A percentile compares a stretch with the other conserved stretches of the same genome.
phyloP scores from a whole-genome alignment of 352 stramenopile genomes.

The Pythium graminicola region DNA sequence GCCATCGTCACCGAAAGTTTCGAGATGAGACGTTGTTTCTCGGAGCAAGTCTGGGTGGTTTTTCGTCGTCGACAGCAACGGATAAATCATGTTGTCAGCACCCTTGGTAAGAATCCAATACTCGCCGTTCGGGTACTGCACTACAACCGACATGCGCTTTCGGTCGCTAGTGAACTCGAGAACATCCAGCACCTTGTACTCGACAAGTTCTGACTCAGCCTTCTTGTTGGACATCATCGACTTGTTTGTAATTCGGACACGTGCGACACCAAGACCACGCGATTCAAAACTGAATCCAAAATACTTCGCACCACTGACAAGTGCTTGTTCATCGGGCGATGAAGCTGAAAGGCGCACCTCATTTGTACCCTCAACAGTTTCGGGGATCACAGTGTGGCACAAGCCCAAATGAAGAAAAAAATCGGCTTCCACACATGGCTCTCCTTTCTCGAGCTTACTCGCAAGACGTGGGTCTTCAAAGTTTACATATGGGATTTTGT shows the following conservation, averaged over 20 bases:
- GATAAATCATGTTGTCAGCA: not conserved
- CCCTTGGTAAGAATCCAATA: slow-evolving; percentile 36
- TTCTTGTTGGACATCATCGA: slow-evolving; percentile 47
- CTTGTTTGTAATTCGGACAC: not conserved
- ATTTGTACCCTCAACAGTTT: slow-evolving; percentile 73
- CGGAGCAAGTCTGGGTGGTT: slow-evolving; percentile 63
- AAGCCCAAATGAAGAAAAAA: slow-evolving; percentile 87
- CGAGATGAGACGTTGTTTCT: slow-evolving; percentile 57
- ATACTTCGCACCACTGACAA: slow-evolving; percentile 81
- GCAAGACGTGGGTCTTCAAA: slow-evolving; percentile 62
- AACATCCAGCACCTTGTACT: slow-evolving; percentile 89
- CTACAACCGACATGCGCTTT: slow-evolving; percentile 85
- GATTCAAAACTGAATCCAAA: slow-evolving; percentile 81
- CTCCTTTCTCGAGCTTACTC: slow-evolving; percentile 31
- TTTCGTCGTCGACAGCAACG: slow-evolving; percentile 54
- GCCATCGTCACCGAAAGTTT: slow-evolving; percentile 80
- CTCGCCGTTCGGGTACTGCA: slow-evolving; percentile 51
- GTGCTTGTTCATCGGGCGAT: slow-evolving; percentile 80
- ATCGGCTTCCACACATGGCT: slow-evolving; percentile 35
- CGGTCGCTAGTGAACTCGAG: slow-evolving; percentile 91
- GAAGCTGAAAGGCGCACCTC: slow-evolving; percentile 84
- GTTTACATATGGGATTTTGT: slow-evolving; percentile 59
- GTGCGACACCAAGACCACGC: slow-evolving; percentile 47
- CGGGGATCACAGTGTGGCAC: slow-evolving; percentile 96
- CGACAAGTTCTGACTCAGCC: slow-evolving; percentile 43